Percentiles rank a stretch among this genome's conserved stretches.
These are phyloP conservation scores for Coemansia guatemalensis DNA, from an alignment of 192 early-diverging fungal species.

Conservation along the genomic window DNA sequence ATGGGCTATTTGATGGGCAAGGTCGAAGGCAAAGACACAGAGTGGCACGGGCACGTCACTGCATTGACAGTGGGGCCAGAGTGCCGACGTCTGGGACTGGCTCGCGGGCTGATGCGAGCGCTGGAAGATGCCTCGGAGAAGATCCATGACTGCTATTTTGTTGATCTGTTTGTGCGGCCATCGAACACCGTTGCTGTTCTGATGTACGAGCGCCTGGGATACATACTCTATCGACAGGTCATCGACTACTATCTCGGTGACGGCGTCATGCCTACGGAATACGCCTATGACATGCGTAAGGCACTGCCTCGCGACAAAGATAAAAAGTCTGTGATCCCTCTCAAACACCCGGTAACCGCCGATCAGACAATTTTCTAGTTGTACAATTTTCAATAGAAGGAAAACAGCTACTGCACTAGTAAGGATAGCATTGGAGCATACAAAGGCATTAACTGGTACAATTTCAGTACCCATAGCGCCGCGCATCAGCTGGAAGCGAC, in stretches of 20 bases:
- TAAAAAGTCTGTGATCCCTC: slow-evolving; percentile 40
- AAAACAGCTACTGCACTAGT: neutral
- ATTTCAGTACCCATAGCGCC: no score
- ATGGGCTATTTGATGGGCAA: slow-evolving; percentile 97
- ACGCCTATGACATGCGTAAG: slow-evolving; percentile 96
- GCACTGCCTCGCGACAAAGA: slow-evolving; percentile 80
- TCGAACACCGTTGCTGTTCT: slow-evolving; percentile 88
- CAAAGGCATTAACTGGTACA: no score
- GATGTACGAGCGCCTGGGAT: slow-evolving; percentile 94
- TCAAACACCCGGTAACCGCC: slow-evolving; percentile 29
- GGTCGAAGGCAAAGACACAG: slow-evolving; percentile 81
- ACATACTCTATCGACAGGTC: slow-evolving; percentile 87
- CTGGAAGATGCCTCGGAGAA: slow-evolving; percentile 91
- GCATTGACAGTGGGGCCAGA: slow-evolving; percentile 96
- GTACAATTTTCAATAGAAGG: neutral
- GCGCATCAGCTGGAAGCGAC: no score
- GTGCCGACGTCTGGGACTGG: slow-evolving; percentile 89
- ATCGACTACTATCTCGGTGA: slow-evolving; percentile 79
- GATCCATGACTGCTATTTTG: slow-evolving; percentile 69
- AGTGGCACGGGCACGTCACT: slow-evolving; percentile 99
- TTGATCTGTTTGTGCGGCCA: slow-evolving; percentile 94
- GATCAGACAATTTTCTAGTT: slow-evolving; percentile 30
- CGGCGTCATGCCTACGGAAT: slow-evolving; percentile 68
- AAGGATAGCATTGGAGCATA: no score
- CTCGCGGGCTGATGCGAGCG: slow-evolving; percentile 82